A percentile compares a stretch with the other conserved stretches of the same genome.
These are phyloP conservation scores for Cytospora piceicola DNA, from an alignment of 2,329 filamentous ascomycete genomes.

Conservation along the genomic window DNA sequence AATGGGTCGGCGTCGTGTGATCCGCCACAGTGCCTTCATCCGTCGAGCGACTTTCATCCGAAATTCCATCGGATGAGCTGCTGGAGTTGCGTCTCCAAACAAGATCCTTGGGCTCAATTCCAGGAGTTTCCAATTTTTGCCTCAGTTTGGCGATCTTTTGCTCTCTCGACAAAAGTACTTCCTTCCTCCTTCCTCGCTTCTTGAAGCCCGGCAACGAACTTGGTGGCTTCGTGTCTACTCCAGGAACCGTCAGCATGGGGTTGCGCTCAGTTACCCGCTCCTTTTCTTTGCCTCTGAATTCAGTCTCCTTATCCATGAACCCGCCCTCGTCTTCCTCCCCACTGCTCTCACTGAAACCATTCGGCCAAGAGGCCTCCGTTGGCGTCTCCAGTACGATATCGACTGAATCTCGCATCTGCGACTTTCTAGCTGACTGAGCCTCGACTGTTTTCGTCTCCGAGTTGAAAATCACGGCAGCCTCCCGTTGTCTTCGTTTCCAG, in stretches of 20 bases:
- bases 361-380: conserved; percentile 14
- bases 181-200: conserved; percentile 31
- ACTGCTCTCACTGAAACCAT: not conserved
- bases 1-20: conserved; percentile 28
- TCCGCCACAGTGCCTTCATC: conserved; percentile 30
- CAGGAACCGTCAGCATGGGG: not conserved
- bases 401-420: conserved; percentile 5
- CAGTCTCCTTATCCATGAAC: not conserved
- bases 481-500: not conserved
- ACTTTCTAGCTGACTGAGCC: conserved; percentile 3
- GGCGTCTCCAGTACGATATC: conserved; percentile 30
- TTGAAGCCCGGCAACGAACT: conserved; percentile 27
- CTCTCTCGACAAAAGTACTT: conserved; percentile 15
- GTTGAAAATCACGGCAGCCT: conserved; percentile 5
- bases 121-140: conserved; percentile 23
- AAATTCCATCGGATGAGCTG: conserved; percentile 18
- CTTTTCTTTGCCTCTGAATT: conserved; percentile 11
- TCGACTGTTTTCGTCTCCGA: conserved; percentile 15
- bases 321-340: not conserved
- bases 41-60: conserved; percentile 2
- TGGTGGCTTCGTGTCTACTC: conserved; percentile 5
- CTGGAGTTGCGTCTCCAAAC: conserved; percentile 26
- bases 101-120: conserved; percentile 25
- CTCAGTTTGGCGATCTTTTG: conserved; percentile 24
- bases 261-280: not conserved